Percentiles rank a stretch among this genome's conserved stretches.
Evolutionary conservation across 2,329 filamentous ascomycete genomes (phyloP).

Genomic region (Xylaria sp.): DNA sequence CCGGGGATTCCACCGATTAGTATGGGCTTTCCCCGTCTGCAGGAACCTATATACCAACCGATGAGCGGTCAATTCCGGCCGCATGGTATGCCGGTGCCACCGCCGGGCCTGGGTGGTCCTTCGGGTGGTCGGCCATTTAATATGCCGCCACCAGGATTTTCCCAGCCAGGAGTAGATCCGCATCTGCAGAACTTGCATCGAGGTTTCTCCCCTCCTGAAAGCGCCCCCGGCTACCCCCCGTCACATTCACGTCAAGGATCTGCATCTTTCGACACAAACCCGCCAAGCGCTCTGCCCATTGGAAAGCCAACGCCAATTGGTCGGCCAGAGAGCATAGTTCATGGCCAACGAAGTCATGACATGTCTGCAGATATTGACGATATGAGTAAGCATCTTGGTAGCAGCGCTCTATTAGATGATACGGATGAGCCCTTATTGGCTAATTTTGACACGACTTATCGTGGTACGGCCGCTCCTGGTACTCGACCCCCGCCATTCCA

Average conservation of each 20-base stretch:
- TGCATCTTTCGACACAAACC: conserved; percentile 61
- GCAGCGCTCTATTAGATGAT: conserved; percentile 86
- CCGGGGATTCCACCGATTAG: conserved; percentile 67
- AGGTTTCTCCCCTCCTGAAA: conserved; percentile 50
- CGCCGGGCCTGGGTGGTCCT: conserved; percentile 62
- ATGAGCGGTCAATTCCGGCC: conserved; percentile 57
- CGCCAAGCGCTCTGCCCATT: conserved; percentile 72
- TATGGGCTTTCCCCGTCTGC: conserved; percentile 56
- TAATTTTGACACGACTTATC: conserved; percentile 53
- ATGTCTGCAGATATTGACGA: conserved; percentile 72
- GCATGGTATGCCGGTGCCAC: conserved; percentile 60
- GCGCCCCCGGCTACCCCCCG: conserved; percentile 54
- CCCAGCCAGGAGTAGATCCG: conserved; percentile 54
- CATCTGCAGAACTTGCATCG: conserved; percentile 54
- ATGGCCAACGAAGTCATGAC: conserved; percentile 57
- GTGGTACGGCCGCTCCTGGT: conserved; percentile 65
- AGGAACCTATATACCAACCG: conserved; percentile 60
- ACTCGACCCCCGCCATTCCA: conserved; percentile 56
- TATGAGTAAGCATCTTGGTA: conserved; percentile 83
- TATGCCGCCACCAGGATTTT: conserved; percentile 65
- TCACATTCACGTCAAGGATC: conserved; percentile 82
- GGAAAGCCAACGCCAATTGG: conserved; percentile 88
- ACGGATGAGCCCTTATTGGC: conserved; percentile 66
- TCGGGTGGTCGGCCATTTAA: conserved; percentile 58
- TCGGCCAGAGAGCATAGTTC: conserved; percentile 78